Evolutionary conservation across 257 asterid genomes (phyloP), one percentile per base, ranked within the genome.

Genomic region (Capsicum rhomboideum): DNA sequence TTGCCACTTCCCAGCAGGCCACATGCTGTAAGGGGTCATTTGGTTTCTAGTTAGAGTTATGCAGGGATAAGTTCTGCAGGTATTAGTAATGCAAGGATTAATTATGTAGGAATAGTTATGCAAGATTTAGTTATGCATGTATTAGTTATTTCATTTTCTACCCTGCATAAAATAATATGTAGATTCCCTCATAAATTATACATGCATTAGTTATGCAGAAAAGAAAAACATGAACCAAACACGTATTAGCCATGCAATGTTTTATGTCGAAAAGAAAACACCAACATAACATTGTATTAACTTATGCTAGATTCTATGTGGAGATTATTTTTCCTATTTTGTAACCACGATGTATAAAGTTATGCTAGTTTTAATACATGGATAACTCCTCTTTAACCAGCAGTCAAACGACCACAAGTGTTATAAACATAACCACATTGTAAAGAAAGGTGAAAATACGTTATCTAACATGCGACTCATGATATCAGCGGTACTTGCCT

Each of bases 401-500:
- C 44, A 66, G 29, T 44, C 74, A 66, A 31, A 66, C 7, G 1
- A 66, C 23, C 74, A 4, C n/a, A 49, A 49, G 80, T 34, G 50
- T 23, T 75, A 23, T 74, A 46, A 49, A 9, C 11, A 72, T 21
- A 44, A 44, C 37, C 37, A 72, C 79, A 49, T 44, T 72, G 29
- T 72, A 75, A 75, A 28, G 61, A 26, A 74, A 75, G 80, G 40
- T 75, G 80, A 59, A 75, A 46, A 75, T 75, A 75, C 2, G 42
- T 23, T 8, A 7, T 75, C 61, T 75, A 75, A 75, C 56, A 13
- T 14, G 80, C 0, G 7, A 17, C 59, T 44, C 59, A 74, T 23
- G 59, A 74, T 74, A 26, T 23, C 37, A 26, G 37, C 8, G 42
- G 86, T 75, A 53, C 91, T 82, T 86, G 90, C 99, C 91, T 83